Evolutionary conservation across 345 rosid species (phyloP).

Genomic region (Eutrema japonicum): DNA sequence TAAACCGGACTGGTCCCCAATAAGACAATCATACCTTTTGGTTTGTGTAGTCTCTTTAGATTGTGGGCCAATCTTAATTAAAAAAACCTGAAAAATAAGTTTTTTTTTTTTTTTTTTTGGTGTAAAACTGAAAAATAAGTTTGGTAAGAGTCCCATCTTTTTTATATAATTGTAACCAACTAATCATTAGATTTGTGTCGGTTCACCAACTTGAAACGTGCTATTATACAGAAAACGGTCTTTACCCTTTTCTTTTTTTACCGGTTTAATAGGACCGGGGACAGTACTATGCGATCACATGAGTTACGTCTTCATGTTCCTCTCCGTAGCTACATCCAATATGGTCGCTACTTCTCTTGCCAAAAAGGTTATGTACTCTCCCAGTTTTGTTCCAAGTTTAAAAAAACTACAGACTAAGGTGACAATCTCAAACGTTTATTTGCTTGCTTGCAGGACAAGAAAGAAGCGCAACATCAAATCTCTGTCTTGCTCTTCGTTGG

Average conservation of each 20-base stretch:
- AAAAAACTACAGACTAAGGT: neutral
- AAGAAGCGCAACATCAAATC: conserved; percentile 83
- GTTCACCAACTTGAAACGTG: conserved; percentile 3
- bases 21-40: neutral
- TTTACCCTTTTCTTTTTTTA: neutral
- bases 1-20: conserved; percentile 1
- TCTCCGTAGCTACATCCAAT: conserved; percentile 89
- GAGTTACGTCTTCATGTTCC: conserved; percentile 84
- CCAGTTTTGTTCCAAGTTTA: neutral
- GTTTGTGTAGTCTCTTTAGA: neutral
- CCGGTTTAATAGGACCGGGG: conserved; percentile 77
- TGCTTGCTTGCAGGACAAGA: conserved; percentile 58
- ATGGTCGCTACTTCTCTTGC: conserved; percentile 95
- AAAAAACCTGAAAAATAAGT: neutral
- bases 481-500: conserved; percentile 76
- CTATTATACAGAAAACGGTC: too few relatives aligned
- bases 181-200: conserved; percentile 15
- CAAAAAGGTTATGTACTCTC: conserved; percentile 51
- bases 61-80: conserved; percentile 11
- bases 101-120: too few relatives aligned
- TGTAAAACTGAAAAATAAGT: neutral
- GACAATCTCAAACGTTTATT: conserved; percentile 16
- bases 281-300: conserved; percentile 80
- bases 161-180: neutral
- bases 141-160: conserved; percentile 1